phyloP scores from a whole-genome alignment of 345 rosid genomes.

The Punica granatum region DNA sequence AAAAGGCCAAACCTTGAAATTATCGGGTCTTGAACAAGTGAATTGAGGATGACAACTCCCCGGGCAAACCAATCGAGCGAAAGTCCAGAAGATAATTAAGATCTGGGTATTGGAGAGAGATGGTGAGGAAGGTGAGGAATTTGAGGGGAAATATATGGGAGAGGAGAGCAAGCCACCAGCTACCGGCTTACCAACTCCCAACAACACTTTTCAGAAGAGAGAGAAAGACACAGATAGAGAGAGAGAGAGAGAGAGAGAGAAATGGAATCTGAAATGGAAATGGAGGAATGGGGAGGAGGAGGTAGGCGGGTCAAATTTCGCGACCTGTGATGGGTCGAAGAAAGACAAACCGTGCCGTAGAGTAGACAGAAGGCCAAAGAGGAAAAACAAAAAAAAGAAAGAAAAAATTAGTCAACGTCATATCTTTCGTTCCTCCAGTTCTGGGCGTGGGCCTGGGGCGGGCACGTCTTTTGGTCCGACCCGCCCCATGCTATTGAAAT shows the following conservation, averaged over 20 bases:
- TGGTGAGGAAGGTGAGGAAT: not conserved
- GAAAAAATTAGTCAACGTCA: no score
- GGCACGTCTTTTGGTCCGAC: not conserved
- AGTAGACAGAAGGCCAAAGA: no score
- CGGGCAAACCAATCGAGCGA: not conserved
- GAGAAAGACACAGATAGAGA: not conserved
- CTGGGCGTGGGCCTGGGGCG: no score
- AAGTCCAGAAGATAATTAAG: constrained; percentile 14
- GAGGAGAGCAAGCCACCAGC: not conserved
- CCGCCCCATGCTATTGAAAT: not conserved
- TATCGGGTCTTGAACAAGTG: no score
- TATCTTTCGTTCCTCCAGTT: no score
- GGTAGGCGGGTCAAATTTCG: constrained; percentile 28
- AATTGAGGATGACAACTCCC: no score
- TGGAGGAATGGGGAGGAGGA: no score
- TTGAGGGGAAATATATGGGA: not conserved
- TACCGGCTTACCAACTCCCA: constrained; percentile 2
- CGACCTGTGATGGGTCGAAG: not conserved
- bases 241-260: no score
- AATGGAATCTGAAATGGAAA: no score
- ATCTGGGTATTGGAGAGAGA: constrained; percentile 16
- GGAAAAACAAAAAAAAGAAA: no score
- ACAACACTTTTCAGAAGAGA: not conserved
- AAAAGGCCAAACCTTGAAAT: not conserved
- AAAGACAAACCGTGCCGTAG: no score